Percentiles rank a stretch among this genome's conserved stretches.
phyloP scores from a whole-genome alignment of 2,329 filamentous ascomycete genomes.

The Colletotrichum magnum region DNA sequence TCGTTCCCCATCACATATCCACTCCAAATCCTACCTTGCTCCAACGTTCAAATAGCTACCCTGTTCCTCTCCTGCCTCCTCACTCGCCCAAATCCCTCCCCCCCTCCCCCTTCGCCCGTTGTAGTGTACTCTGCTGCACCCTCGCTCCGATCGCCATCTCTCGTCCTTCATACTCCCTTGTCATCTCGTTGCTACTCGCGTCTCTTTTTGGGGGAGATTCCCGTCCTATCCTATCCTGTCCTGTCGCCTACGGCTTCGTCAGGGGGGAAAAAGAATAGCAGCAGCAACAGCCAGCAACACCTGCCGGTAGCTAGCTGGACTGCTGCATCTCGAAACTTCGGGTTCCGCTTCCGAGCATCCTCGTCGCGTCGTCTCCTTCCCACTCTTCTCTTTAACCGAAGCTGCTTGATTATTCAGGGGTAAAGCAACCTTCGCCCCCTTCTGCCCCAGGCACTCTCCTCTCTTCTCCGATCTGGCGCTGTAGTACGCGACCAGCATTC shows the following conservation, averaged over 20 bases:
- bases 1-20: slow-evolving; percentile 49
- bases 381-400: slow-evolving; percentile 37
- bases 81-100: slow-evolving; percentile 40
- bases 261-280: too few species aligned
- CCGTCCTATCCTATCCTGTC: slow-evolving; percentile 20
- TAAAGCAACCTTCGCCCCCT: slow-evolving; percentile 38
- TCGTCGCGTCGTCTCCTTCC: slow-evolving; percentile 35
- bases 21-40: slow-evolving; percentile 52
- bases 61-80: slow-evolving; percentile 47
- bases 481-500: slow-evolving; percentile 36
- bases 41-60: slow-evolving; percentile 53
- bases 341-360: slow-evolving; percentile 52
- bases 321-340: slow-evolving; percentile 52
- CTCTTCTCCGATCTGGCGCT: slow-evolving; percentile 41
- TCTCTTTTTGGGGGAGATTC: slow-evolving; percentile 21
- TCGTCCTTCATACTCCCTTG: slow-evolving; percentile 39
- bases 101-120: slow-evolving; percentile 24
- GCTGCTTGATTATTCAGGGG: slow-evolving; percentile 53
- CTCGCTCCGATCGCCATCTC: slow-evolving; percentile 45
- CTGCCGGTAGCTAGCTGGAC: slow-evolving; percentile 25
- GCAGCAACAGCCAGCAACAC: slow-evolving; percentile 17
- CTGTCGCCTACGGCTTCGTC: neutral
- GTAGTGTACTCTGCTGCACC: slow-evolving; percentile 39
- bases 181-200: slow-evolving; percentile 38
- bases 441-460: slow-evolving; percentile 15